Evolutionary conservation across 2,329 filamentous ascomycete species (phyloP).

Genomic region (Aspergillus oerlinghausenensis): DNA sequence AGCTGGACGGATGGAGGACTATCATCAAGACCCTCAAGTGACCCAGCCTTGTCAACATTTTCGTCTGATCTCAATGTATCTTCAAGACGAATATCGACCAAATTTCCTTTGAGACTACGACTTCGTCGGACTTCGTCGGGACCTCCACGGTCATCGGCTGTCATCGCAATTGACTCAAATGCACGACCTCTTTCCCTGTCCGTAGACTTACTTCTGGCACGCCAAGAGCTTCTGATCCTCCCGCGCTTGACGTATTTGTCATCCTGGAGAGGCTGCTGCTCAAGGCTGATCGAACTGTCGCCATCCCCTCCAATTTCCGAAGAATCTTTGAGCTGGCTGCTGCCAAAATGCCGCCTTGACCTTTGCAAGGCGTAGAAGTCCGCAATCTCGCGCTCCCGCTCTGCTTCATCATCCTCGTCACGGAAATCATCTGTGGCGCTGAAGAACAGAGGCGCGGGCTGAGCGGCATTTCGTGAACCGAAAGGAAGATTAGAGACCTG

Average conservation of each 20-base stretch:
- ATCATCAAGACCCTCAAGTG: slow-evolving; percentile 42
- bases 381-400: slow-evolving; percentile 85
- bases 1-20: slow-evolving; percentile 52
- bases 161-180: slow-evolving; percentile 31
- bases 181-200: slow-evolving; percentile 36
- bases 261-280: slow-evolving; percentile 32
- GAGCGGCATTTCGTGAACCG: slow-evolving; percentile 67
- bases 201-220: slow-evolving; percentile 40
- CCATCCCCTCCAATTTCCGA: slow-evolving; percentile 72
- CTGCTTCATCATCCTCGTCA: slow-evolving; percentile 89
- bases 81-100: slow-evolving; percentile 85
- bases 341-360: slow-evolving; percentile 82
- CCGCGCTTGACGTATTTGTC: slow-evolving; percentile 40
- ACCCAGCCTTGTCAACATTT: slow-evolving; percentile 39
- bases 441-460: slow-evolving; percentile 90
- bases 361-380: slow-evolving; percentile 89
- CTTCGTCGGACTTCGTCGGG: slow-evolving; percentile 32
- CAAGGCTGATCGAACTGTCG: slow-evolving; percentile 54
- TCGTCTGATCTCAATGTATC: slow-evolving; percentile 50
- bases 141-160: slow-evolving; percentile 32
- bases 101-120: slow-evolving; percentile 57
- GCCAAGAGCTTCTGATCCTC: slow-evolving; percentile 56
- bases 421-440: slow-evolving; percentile 85
- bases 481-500: slow-evolving; percentile 75
- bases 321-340: slow-evolving; percentile 77